A percentile compares a stretch with the other conserved stretches of the same genome.
Conservation (phyloP, 2,329 filamentous ascomycete genomes). For the Fusarium sp. region DNA sequence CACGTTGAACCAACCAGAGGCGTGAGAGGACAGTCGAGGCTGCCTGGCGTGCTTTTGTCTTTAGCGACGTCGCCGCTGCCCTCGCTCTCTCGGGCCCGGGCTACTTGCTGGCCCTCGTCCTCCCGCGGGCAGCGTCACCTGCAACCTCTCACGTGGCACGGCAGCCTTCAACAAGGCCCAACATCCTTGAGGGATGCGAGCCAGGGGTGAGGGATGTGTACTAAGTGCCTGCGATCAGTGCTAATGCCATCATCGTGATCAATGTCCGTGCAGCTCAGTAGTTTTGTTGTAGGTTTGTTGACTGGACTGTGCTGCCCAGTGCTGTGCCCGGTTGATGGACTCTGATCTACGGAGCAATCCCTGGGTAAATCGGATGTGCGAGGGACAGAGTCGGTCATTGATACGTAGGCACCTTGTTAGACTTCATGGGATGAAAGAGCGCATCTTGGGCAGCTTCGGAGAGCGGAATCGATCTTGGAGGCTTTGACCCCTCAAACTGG, state of each 20-base stretch:
- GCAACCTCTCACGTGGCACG: slow-evolving; percentile 28
- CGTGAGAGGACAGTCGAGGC: slow-evolving; percentile 10
- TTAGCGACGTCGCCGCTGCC: not conserved
- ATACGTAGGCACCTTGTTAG: not conserved
- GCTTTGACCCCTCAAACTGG: slow-evolving; percentile 14
- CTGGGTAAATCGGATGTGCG: not conserved
- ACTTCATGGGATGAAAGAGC: not conserved
- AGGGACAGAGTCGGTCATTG: not conserved
- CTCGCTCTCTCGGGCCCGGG: not conserved
- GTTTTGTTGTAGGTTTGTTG: not conserved
- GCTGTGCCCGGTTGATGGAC: not conserved
- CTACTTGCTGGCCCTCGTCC: not conserved
- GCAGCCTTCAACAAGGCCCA: slow-evolving; percentile 12
- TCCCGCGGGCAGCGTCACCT: slow-evolving; percentile 24
- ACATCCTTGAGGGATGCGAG: not conserved
- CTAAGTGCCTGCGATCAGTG: slow-evolving; percentile 13
- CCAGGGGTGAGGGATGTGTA: not conserved
- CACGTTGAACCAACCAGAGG: not conserved
- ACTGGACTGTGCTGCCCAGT: not conserved
- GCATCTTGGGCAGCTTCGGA: not conserved
- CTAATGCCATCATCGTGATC: slow-evolving; percentile 31
- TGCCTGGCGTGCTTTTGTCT: slow-evolving; percentile 1
- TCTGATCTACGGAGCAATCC: not conserved
- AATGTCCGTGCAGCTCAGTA: slow-evolving; percentile 24
- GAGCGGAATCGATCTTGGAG: not conserved